Percentiles rank a stretch among this genome's conserved stretches.
phyloP scores from a whole-genome alignment of 768 basidiomycete species.

The Tylopilus vinaceipallidus region DNA sequence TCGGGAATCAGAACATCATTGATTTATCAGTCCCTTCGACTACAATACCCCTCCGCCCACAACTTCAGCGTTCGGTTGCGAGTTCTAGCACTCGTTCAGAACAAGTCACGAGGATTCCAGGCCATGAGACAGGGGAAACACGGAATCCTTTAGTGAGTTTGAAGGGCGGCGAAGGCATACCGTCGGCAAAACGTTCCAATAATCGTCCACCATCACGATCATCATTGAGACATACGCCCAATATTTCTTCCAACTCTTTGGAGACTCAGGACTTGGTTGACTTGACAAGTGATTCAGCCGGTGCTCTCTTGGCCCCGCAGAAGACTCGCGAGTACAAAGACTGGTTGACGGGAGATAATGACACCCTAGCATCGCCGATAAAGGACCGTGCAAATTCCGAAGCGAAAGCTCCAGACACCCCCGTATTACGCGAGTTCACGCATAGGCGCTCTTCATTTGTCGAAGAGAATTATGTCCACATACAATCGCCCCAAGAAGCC shows the following conservation, averaged over 20 bases:
- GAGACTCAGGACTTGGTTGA: conserved; percentile 19
- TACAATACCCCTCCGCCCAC: conserved; percentile 21
- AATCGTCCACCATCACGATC: conserved; percentile 36
- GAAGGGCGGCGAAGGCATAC: conserved; percentile 16
- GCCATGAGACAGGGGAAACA: conserved; percentile 39
- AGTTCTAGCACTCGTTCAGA: conserved; percentile 45
- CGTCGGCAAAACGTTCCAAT: conserved; percentile 16
- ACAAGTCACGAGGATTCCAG: conserved; percentile 52
- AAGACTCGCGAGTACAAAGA: conserved; percentile 44
- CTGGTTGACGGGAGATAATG: conserved; percentile 75
- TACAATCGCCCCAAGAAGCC: conserved; percentile 35
- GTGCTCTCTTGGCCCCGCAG: conserved; percentile 11
- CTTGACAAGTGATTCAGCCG: conserved; percentile 10
- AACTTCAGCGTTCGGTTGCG: conserved; percentile 16
- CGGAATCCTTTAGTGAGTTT: conserved; percentile 7
- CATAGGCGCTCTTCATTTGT: conserved; percentile 71
- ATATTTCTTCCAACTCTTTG: conserved; percentile 43
- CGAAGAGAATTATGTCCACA: conserved; percentile 39
- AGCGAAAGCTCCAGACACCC: conserved; percentile 31
- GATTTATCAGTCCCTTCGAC: conserved; percentile 24
- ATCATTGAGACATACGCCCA: conserved; percentile 48
- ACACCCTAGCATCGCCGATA: conserved; percentile 28
- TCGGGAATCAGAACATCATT: conserved; percentile 15
- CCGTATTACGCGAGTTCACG: conserved; percentile 65
- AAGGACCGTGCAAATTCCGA: conserved; percentile 17